Percentiles rank a stretch among this genome's conserved stretches.
Conservation (phyloP, 768 basidiomycete species). For the Cyclocybe aegerita region DNA sequence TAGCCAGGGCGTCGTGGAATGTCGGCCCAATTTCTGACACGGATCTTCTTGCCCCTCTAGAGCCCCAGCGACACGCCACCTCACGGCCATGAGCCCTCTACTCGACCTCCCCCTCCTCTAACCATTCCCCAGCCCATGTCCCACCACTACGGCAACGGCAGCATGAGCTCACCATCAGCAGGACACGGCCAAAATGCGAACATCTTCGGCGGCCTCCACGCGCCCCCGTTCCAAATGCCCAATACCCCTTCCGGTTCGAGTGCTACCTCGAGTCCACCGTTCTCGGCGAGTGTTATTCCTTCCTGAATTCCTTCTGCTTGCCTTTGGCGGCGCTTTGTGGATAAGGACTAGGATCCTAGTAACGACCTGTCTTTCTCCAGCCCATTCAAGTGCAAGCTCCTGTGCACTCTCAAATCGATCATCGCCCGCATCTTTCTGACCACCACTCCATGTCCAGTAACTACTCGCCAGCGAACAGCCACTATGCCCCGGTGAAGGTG, state of each 20-base stretch:
- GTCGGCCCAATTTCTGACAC: too few species aligned
- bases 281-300: constrained; percentile 79
- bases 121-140: constrained; percentile 60
- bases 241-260: constrained; percentile 74
- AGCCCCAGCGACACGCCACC: constrained; percentile 47
- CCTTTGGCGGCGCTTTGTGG: constrained; percentile 28
- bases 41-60: constrained; percentile 21
- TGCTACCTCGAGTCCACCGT: constrained; percentile 75
- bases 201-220: constrained; percentile 34
- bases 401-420: constrained; percentile 48
- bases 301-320: constrained; percentile 26
- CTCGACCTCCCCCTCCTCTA: constrained; percentile 53
- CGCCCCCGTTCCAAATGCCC: constrained; percentile 62
- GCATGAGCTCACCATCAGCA: too few species aligned
- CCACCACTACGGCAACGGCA: constrained; percentile 42
- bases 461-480: constrained; percentile 41
- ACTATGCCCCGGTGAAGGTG: constrained; percentile 60
- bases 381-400: constrained; percentile 67
- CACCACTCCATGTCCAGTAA: constrained; percentile 35
- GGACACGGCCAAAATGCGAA: constrained; percentile 33
- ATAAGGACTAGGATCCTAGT: constrained; percentile 55
- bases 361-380: constrained; percentile 49
- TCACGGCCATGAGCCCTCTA: constrained; percentile 31
- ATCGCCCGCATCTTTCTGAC: constrained; percentile 42
- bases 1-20: neutral